phyloP scores from a whole-genome alignment of 768 basidiomycete genomes.

The Ephemerocybe angulata region DNA sequence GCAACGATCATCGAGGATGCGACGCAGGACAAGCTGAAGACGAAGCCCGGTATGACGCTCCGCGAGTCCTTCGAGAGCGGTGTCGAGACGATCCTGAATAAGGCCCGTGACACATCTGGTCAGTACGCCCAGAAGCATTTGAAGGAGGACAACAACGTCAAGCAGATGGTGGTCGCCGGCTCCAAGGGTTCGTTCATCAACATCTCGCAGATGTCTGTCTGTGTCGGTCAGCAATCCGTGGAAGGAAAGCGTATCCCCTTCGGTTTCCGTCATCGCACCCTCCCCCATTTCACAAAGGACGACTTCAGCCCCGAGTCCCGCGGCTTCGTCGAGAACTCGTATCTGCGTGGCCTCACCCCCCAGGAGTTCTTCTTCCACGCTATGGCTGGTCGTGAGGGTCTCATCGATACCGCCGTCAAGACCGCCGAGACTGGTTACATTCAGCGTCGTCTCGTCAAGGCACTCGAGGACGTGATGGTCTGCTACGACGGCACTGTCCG shows the following conservation, averaged over 20 bases:
- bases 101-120: conserved; percentile 93
- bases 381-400: conserved; percentile 98
- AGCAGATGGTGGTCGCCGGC: conserved; percentile 99
- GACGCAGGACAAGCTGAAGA: conserved; percentile 80
- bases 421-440: conserved; percentile 99
- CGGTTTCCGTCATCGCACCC: conserved; percentile 93
- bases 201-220: conserved; percentile 99
- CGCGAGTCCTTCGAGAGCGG: conserved; percentile 96
- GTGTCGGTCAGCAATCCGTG: conserved; percentile 97
- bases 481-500: conserved; percentile 97
- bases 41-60: conserved; percentile 97
- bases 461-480: conserved; percentile 95
- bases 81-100: conserved; percentile 87
- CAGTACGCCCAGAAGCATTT: conserved; percentile 94
- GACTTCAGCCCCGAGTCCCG: conserved; percentile 97
- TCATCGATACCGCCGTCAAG: conserved; percentile 99
- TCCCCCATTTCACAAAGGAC: conserved; percentile 98
- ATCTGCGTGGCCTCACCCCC: conserved; percentile 91
- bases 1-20: conserved; percentile 76
- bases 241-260: conserved; percentile 98
- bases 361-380: conserved; percentile 99
- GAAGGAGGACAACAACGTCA: conserved; percentile 99
- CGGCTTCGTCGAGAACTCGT: conserved; percentile 99
- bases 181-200: conserved; percentile 99
- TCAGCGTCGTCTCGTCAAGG: conserved; percentile 96